Evolutionary conservation across 306 rosid species (phyloP), one percentile per base, ranked within the genome.

Genomic region (Vigna mungo): DNA sequence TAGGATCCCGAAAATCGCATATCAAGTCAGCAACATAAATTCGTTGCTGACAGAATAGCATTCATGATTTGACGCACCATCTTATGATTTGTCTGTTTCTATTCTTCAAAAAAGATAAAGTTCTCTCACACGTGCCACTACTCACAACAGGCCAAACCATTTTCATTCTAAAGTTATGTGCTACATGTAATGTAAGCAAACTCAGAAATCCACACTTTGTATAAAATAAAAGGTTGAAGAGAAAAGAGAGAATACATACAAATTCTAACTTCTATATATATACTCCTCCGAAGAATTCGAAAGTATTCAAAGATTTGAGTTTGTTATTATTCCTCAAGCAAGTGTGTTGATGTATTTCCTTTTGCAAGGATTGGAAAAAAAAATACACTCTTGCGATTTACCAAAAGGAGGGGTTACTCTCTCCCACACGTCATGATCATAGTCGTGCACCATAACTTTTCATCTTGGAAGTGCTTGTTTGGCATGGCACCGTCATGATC

Each of bases 21-120:
- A 44, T 74, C 71, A 85, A 75, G 63, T 89, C 83, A 75, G 3
- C 20, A 83, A 63, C 84, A 60, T 71, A 49, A 81, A 71, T 61
- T 53, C 63, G 62, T 63, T 71, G 60, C 41, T 60, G 80, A 78
- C 70, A 74, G 23, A 69, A 39, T 43, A 51, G 52, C 66, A 60
- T 60, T 61, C 37, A 68, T 78, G 84, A 79, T 74, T 74, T 68
- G 84, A 74, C 75, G 49, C 80, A 67, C 80, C 80, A 72, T 75
- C 83, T 49, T 66, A 78, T 36, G 54, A 59, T 59, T 78, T 78
- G 80, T 82, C 64, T 72, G 64, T 63, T 68, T 49, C 15, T 52
- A 52, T 52, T 52, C 10, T 44, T 69, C 18, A 58, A 47, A 36
- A 48, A 72, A 36, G 39, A 58, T 67, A 72, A 30, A 66, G 54